Evolutionary conservation across 2,329 filamentous ascomycete species (phyloP).

Genomic region (Ophiosphaerella korrae): DNA sequence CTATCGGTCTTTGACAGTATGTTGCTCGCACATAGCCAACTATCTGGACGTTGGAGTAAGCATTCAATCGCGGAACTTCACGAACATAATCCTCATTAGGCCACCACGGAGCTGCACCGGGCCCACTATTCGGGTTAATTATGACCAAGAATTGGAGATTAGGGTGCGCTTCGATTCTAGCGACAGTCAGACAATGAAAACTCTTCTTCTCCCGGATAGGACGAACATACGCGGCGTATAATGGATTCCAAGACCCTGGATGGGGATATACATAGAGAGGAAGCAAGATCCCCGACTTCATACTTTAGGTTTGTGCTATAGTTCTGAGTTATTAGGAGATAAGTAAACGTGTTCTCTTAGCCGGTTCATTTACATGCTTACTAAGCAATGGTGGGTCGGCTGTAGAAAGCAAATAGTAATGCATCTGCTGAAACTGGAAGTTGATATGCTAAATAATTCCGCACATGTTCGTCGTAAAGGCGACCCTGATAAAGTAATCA

Average conservation of each 20-base stretch:
- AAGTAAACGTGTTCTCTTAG: constrained; percentile 2
- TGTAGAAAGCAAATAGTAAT: not conserved
- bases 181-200: not conserved
- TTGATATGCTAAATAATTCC: no score
- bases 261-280: constrained; percentile 58
- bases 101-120: constrained; percentile 50
- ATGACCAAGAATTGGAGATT: constrained; percentile 56
- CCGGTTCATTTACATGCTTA: not conserved
- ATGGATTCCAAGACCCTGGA: constrained; percentile 54
- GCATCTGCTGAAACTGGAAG: no score
- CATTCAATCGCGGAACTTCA: constrained; percentile 49
- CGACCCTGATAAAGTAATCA: no score
- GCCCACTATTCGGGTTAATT: constrained; percentile 56
- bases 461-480: no score
- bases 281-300: constrained; percentile 48
- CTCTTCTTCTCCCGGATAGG: not conserved
- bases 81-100: constrained; percentile 55
- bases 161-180: constrained; percentile 37
- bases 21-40: constrained; percentile 59
- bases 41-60: constrained; percentile 53
- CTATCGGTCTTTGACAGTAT: constrained; percentile 46
- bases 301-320: not conserved
- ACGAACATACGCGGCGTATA: constrained; percentile 50
- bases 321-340: not conserved
- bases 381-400: not conserved